phyloP scores from a whole-genome alignment of 352 stramenopile species.

The Thalassiosira exigua region DNA sequence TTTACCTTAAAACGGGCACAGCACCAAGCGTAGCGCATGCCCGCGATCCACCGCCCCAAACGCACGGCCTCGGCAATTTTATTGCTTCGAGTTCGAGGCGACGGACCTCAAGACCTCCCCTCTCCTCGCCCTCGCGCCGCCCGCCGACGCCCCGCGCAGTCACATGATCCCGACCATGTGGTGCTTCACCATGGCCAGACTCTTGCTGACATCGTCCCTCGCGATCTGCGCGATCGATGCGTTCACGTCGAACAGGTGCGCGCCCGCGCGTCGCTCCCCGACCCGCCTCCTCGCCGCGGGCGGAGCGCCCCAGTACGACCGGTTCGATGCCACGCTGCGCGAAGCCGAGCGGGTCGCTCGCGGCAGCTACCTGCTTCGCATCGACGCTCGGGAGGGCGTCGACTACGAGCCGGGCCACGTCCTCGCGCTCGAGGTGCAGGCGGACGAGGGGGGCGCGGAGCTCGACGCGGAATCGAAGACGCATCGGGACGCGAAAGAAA shows the following conservation, averaged over 20 bases:
- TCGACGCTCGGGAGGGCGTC: constrained; percentile 27
- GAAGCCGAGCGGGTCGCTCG: constrained; percentile 39
- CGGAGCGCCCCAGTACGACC: constrained; percentile 52
- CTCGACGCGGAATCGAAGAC: constrained; percentile 22
- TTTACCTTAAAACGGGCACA: too few species aligned
- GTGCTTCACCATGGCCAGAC: too few species aligned
- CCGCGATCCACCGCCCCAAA: too few species aligned
- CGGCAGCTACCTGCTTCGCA: constrained; percentile 47
- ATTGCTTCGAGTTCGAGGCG: too few species aligned
- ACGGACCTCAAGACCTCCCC: too few species aligned
- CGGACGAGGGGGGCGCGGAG: not conserved
- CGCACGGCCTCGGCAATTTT: too few species aligned
- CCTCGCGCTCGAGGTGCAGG: constrained; percentile 54
- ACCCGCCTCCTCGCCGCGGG: constrained; percentile 12
- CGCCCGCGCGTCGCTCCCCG: not conserved
- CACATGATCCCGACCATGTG: too few species aligned
- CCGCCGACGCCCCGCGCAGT: too few species aligned
- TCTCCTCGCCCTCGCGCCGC: too few species aligned
- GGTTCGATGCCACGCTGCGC: constrained; percentile 32
- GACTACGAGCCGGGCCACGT: constrained; percentile 63
- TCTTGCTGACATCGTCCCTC: too few species aligned
- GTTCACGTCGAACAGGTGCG: not conserved
- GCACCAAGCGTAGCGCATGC: too few species aligned
- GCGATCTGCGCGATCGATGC: not conserved
- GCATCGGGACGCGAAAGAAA: constrained; percentile 23